Evolutionary conservation across 2,329 filamentous ascomycete genomes (phyloP).

Genomic region (Dactylellina leptospora): DNA sequence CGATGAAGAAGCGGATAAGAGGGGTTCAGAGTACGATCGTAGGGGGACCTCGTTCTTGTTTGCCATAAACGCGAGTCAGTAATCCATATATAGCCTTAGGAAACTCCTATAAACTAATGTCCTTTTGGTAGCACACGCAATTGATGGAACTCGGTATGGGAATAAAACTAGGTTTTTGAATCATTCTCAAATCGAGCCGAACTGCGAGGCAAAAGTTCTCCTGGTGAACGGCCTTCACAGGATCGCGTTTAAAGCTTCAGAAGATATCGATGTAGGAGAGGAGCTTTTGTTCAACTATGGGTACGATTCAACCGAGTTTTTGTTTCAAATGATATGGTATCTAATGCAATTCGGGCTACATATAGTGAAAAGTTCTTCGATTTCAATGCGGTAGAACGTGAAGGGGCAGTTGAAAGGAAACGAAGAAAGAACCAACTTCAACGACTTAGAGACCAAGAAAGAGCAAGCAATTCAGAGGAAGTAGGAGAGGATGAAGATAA

Average conservation of each 20-base stretch:
- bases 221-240: conserved; percentile 79
- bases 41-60: conserved; percentile 65
- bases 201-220: conserved; percentile 73
- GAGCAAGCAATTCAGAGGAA: conserved; percentile 8
- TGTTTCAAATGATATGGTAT: neutral
- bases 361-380: conserved; percentile 23
- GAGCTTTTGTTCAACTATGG: conserved; percentile 86
- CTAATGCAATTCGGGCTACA: neutral
- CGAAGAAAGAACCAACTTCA: conserved; percentile 9
- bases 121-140: conserved; percentile 61
- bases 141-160: conserved; percentile 79
- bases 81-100: neutral
- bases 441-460: conserved; percentile 15
- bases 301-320: conserved; percentile 7
- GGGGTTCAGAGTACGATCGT: conserved; percentile 66
- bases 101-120: conserved; percentile 19
- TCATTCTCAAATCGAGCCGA: conserved; percentile 69
- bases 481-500: neutral
- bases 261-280: conserved; percentile 74
- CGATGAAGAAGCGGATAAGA: conserved; percentile 73
- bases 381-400: conserved; percentile 26
- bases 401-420: conserved; percentile 21
- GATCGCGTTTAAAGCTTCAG: conserved; percentile 75
- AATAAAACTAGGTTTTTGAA: conserved; percentile 88
- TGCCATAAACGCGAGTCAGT: conserved; percentile 64